Evolutionary conservation across 2,329 filamentous ascomycete genomes (phyloP), one percentile per base, ranked within the genome.

Genomic region (Xenoacremonium recifei): DNA sequence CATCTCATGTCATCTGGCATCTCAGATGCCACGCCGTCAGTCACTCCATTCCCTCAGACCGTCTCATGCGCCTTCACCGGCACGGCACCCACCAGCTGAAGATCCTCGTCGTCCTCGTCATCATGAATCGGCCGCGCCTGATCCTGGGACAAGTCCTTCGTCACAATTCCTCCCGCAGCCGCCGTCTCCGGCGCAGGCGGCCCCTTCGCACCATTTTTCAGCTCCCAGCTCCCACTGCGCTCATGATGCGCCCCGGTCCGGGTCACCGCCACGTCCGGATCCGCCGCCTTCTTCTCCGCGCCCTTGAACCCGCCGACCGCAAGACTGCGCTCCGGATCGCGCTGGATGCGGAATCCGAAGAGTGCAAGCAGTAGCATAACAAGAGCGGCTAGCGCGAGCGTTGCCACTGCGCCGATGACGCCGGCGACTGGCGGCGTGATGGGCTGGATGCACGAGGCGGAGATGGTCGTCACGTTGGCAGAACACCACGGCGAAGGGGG

Each of bases 181-280:
- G n/a, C 7, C 29, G 40, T 58, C 19, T 34, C 46, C 13, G 48
- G 48, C 3, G 34, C 33, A 6, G 38, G 39, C 13, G 49, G 42
- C 2, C 50, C 10, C 5, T 37, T 35, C 13, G 27, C 55, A 5
- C 46, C 50, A 2, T 45, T 46, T 13, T 57, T 59, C 38, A 77
- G 57, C 49, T 77, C 74, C 74, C 74, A 77, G 53, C 73, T 76
- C 2, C 72, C 73, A 12, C 70, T 55, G 6, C 73, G 66, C 49
- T 72, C 72, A 23, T 75, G 70, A 4, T 62, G 61, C 4, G 50
- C 58, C 1, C 73, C 73, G 6, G 56, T 56, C 32, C 59, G 63
- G 1, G 65, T 62, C 3, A 72, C 59, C 1, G 61, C 54, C 3
- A 76, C 58, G 42, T 77, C 74, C 0, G 59, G 54, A 39, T 77